Base-by-base conservation (phyloP, 2,329 filamentous ascomycete genomes). In the Sporothrix globosa region DNA sequence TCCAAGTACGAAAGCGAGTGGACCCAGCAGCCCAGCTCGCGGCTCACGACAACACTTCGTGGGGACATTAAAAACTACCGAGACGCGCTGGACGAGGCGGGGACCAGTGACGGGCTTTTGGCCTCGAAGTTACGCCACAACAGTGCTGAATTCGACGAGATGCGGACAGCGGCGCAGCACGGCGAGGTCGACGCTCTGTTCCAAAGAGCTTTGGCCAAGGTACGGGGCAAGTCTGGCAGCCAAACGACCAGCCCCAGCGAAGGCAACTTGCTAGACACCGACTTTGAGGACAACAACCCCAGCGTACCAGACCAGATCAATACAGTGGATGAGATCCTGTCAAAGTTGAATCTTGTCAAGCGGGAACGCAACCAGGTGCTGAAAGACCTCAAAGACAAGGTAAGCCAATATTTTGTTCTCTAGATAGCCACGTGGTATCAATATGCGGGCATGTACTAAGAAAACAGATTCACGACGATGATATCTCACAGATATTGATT, bases 381-480 rank as follows among this genome's bases (percentile, higher is more conserved):
- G 74, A 98, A 97, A 79, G 96, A 99, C 80, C 84, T 99, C 75
- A 99, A 99, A 80, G 94, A 98, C 74, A 98, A 97, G 90, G 96
- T 96, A 80, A 76, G 85, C 41, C 41, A 17, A 7, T 11, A 2
- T 7, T 73, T 4, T 24, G 10, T 9, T 52, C n/a, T 21, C 21
- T 13, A n/a, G 0, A 13, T n/a, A 10, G 21, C 41, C 17, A 21
- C 9, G 13, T 34, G 19, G 24, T 19, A 7, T 65, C 13, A 3
- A 14, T 3, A 1, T 13, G 4, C 19, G 27, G 48, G 6, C 4
- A 0, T 4, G n/a, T 17, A 50, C 44, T 68, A 60, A 68, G 53
- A 30, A 13, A 17, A 13, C 17, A 97, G 95, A 91, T 95, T 68
- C 95, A 97, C 81, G 93, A 91, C 74, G 96, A 99, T 77, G 96